phyloP scores from a whole-genome alignment of 805 yeast species.

The Naumovozyma dairenensis region DNA sequence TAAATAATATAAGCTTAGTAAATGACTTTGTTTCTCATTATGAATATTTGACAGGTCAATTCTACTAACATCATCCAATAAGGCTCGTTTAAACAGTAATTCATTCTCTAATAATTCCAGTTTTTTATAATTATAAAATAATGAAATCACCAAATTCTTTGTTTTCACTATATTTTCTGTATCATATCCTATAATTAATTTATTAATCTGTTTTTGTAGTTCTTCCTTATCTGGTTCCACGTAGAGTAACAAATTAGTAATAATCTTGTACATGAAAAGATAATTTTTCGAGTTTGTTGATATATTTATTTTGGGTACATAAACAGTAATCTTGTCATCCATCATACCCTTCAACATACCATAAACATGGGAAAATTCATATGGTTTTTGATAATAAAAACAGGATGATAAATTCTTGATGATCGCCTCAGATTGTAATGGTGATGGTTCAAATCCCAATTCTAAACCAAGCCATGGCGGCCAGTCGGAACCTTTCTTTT shows the following conservation, averaged over 20 bases:
- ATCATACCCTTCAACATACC: slow-evolving; percentile 20
- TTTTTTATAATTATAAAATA: slow-evolving; percentile 41
- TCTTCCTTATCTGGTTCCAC: slow-evolving; percentile 59
- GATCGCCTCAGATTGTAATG: slow-evolving; percentile 41
- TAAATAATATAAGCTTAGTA: slow-evolving; percentile 36
- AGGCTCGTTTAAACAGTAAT: slow-evolving; percentile 38
- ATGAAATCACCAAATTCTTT: slow-evolving; percentile 34
- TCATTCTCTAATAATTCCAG: slow-evolving; percentile 37
- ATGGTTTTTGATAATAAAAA: slow-evolving; percentile 47
- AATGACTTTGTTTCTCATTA: slow-evolving; percentile 29
- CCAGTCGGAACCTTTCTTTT: slow-evolving; percentile 44
- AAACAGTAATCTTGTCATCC: slow-evolving; percentile 46
- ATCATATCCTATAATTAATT: slow-evolving; percentile 60
- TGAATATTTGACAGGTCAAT: slow-evolving; percentile 36
- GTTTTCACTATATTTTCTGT: slow-evolving; percentile 49
- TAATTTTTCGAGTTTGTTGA: slow-evolving; percentile 70
- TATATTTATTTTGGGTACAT: slow-evolving; percentile 59
- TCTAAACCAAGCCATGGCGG: slow-evolving; percentile 86
- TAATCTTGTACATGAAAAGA: slow-evolving; percentile 51
- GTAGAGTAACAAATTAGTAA: slow-evolving; percentile 56
- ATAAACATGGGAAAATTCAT: slow-evolving; percentile 33
- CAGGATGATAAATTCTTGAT: slow-evolving; percentile 56
- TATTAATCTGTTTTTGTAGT: slow-evolving; percentile 50
- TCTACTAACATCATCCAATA: slow-evolving; percentile 40
- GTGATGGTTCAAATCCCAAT: slow-evolving; percentile 45